phyloP scores from a whole-genome alignment of 108 stramenopile genomes.

The Mayamaea pseudoterrestris region DNA sequence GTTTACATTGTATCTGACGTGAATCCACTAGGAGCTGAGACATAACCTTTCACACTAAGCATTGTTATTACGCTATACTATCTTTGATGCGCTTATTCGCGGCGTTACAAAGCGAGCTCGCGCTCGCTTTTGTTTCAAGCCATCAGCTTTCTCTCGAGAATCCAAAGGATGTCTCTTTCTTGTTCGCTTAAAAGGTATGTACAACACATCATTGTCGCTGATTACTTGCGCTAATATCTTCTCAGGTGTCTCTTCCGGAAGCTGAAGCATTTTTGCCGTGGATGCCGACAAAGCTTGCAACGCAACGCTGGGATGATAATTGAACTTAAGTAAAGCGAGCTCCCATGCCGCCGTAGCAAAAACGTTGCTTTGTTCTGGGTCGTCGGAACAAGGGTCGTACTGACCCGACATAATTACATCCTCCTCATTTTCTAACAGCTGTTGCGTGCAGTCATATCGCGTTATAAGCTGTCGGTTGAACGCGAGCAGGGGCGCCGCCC shows the following conservation, averaged over 20 bases:
- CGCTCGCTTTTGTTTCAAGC: not conserved
- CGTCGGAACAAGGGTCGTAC: constrained; percentile 48
- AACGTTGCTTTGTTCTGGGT: constrained; percentile 77
- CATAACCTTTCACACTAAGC: no score
- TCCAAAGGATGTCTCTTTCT: constrained; percentile 57
- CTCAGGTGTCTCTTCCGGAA: constrained; percentile 60
- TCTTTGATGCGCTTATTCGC: constrained; percentile 1
- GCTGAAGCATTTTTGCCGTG: constrained; percentile 32
- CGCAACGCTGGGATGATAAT: constrained; percentile 39
- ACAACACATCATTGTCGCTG: constrained; percentile 32
- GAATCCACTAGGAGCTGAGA: no score
- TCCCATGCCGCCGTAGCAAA: constrained; percentile 79
- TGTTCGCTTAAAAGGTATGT: constrained; percentile 28
- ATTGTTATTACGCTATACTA: no score
- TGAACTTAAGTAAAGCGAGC: constrained; percentile 50
- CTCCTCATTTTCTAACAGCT: constrained; percentile 74
- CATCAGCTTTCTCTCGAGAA: not conserved
- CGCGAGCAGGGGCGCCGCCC: constrained; percentile 62
- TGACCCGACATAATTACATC: constrained; percentile 70
- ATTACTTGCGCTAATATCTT: constrained; percentile 24
- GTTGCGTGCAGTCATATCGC: constrained; percentile 49
- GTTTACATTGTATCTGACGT: no score
- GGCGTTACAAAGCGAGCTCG: not conserved
- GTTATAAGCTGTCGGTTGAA: constrained; percentile 56
- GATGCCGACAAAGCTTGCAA: constrained; percentile 47